Percentiles rank a stretch among this genome's conserved stretches.
phyloP scores from a whole-genome alignment of 495 filamentous ascomycete genomes.

The Staphylotrichum longicolle region DNA sequence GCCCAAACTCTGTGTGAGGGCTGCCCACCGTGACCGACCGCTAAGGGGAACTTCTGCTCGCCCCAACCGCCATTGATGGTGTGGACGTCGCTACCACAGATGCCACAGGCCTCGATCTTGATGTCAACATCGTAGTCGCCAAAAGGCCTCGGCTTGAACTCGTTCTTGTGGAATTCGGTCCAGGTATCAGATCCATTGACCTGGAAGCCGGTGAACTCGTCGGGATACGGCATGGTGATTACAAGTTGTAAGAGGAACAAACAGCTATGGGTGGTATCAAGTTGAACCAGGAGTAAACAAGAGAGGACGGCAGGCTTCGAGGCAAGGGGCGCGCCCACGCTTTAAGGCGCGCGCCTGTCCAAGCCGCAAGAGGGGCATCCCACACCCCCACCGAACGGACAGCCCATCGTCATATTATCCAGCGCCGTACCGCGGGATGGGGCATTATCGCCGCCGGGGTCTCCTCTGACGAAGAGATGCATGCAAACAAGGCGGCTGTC shows the following conservation, averaged over 20 bases:
- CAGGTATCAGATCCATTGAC: conserved; percentile 51
- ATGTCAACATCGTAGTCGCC: conserved; percentile 58
- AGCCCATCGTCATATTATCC: conserved; percentile 19
- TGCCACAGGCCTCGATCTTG: conserved; percentile 54
- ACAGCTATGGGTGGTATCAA: neutral
- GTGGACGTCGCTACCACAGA: conserved; percentile 58
- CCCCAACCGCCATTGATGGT: conserved; percentile 58
- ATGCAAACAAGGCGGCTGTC: conserved; percentile 10
- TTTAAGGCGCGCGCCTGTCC: neutral
- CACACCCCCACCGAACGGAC: conserved; percentile 2
- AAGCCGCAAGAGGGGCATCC: conserved; percentile 6
- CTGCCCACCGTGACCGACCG: conserved; percentile 51
- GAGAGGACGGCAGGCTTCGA: neutral
- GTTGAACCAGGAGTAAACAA: neutral
- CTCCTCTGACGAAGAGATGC: neutral
- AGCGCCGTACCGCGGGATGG: conserved; percentile 6
- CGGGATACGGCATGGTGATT: conserved; percentile 38
- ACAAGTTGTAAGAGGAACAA: neutral
- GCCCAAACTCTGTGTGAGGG: no score
- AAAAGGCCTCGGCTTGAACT: conserved; percentile 57
- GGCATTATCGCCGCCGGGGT: neutral
- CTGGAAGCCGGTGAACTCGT: conserved; percentile 53
- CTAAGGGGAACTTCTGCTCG: conserved; percentile 50
- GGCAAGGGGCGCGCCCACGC: neutral
- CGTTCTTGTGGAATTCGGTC: conserved; percentile 55